A percentile compares a stretch with the other conserved stretches of the same genome.
Conservation (phyloP, 192 early-diverging fungal genomes). For the Kickxella alabastrina region DNA sequence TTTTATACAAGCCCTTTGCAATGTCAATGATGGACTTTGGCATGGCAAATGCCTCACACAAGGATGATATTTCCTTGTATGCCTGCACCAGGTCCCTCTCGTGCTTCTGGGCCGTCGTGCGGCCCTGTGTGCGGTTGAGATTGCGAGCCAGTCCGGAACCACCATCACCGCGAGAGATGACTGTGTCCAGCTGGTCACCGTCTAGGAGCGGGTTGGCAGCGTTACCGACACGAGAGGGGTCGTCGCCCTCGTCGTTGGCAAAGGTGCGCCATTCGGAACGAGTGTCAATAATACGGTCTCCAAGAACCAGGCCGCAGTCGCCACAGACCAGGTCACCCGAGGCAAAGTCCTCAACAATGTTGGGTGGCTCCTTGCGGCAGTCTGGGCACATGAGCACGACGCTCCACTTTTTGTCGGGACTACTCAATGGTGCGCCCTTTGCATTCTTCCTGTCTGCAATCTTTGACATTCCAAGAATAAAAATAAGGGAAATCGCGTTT, state of each 20-base stretch:
- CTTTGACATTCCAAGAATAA: no score
- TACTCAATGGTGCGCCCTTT: no score
- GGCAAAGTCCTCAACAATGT: constrained; percentile 93
- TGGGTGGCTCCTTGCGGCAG: constrained; percentile 80
- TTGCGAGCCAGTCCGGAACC: constrained; percentile 40
- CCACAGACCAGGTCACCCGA: constrained; percentile 93
- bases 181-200: constrained; percentile 42
- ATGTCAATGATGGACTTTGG: constrained; percentile 77
- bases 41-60: constrained; percentile 83
- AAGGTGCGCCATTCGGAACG: constrained; percentile 89
- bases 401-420: constrained; percentile 11
- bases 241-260: constrained; percentile 48
- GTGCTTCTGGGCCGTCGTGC: constrained; percentile 69
- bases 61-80: constrained; percentile 82
- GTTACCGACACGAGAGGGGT: constrained; percentile 45
- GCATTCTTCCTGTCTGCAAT: no score
- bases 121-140: constrained; percentile 47
- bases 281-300: constrained; percentile 96
- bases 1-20: constrained; percentile 91
- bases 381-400: constrained; percentile 59
- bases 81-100: constrained; percentile 76
- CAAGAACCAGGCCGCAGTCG: constrained; percentile 89
- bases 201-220: constrained; percentile 42
- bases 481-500: no score
- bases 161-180: constrained; percentile 80